Evolutionary conservation across 768 basidiomycete species (phyloP).

Genomic region (Auriscalpium microsporum): DNA sequence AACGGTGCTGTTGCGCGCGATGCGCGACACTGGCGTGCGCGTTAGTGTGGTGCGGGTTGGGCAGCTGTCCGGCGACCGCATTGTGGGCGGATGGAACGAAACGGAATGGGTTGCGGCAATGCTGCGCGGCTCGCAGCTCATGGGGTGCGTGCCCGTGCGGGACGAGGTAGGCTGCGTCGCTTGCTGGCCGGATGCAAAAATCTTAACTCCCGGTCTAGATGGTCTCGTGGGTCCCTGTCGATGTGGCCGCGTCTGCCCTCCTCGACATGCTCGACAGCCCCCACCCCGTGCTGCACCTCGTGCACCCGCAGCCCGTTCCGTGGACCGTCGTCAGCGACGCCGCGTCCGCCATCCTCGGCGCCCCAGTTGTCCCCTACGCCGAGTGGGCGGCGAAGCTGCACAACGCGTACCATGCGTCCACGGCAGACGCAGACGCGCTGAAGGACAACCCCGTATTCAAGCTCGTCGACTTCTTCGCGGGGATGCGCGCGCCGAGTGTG

Average conservation of each 20-base stretch:
- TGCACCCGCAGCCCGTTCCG: slow-evolving; percentile 28
- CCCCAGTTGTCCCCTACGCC: slow-evolving; percentile 25
- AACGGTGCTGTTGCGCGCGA: slow-evolving; percentile 28
- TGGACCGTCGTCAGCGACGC: slow-evolving; percentile 25
- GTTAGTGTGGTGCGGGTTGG: slow-evolving; percentile 35
- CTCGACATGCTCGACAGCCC: slow-evolving; percentile 19
- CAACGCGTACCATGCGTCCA: neutral
- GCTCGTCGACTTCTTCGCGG: slow-evolving; percentile 18
- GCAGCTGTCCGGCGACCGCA: slow-evolving; percentile 34
- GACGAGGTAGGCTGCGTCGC: slow-evolving; percentile 20
- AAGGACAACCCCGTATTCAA: slow-evolving; percentile 14
- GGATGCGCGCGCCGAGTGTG: neutral
- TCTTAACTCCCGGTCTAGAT: slow-evolving; percentile 15
- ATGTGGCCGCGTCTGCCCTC: slow-evolving; percentile 28
- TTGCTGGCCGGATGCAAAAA: neutral
- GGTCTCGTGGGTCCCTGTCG: slow-evolving; percentile 36
- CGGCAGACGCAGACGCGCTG: neutral
- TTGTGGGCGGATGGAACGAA: slow-evolving; percentile 34
- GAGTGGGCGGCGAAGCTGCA: slow-evolving; percentile 29
- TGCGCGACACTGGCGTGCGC: slow-evolving; percentile 26
- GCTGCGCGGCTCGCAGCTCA: slow-evolving; percentile 19
- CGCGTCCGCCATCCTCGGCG: slow-evolving; percentile 13
- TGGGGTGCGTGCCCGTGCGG: slow-evolving; percentile 22
- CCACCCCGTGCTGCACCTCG: slow-evolving; percentile 26
- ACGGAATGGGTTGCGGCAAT: slow-evolving; percentile 41